Evolutionary conservation across 2,329 filamentous ascomycete genomes (phyloP), one percentile per base, ranked within the genome.

Genomic region (Stemphylium beticola): DNA sequence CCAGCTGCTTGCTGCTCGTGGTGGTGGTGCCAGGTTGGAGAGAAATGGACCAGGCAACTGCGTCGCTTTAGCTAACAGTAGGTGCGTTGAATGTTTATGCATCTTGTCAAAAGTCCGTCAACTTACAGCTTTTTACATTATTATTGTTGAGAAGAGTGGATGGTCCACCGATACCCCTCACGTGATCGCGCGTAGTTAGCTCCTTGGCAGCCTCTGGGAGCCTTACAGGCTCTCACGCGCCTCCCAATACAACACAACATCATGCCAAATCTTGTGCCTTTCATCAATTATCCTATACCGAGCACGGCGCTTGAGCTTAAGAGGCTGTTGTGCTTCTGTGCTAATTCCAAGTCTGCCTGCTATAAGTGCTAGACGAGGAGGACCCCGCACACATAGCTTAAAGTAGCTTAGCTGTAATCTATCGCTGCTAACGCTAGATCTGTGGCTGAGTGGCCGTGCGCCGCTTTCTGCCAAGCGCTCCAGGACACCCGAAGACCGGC

Each of bases 271-370:
- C 9, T 15, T 20, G 29, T 26, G 24, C 36, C 24, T 50, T 29
- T 14, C 12, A 55, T 58, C 14, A 58, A n/a, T 49, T 14, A 55
- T 55, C 29, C 34, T 58, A 58, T 58, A 31, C 56, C 24, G 24
- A 59, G 33, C 32, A 56, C 36, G 45, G 43, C 33, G 41, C 32
- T 45, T 24, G 4, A 45, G 42, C 14, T 36, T 2, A 2, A 36
- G 32, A 45, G 32, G 42, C 14, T 45, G 42, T 36, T 17, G 43
- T 56, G 49, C 51, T 56, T 54, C 37, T 54, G 43, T 56, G 52
- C 44, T 56, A 54, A 48, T 49, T 49, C 55, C 12, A 56, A 53
- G 54, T 50, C 54, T 44, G 42, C 48, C 49, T 55, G 45, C 55
- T 58, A 58, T 44, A 58, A 53, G 45, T 55, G 40, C 51, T 17